A percentile compares a stretch with the other conserved stretches of the same genome.
Conservation (phyloP, 495 filamentous ascomycete species). For the Elasticomyces elasticus region DNA sequence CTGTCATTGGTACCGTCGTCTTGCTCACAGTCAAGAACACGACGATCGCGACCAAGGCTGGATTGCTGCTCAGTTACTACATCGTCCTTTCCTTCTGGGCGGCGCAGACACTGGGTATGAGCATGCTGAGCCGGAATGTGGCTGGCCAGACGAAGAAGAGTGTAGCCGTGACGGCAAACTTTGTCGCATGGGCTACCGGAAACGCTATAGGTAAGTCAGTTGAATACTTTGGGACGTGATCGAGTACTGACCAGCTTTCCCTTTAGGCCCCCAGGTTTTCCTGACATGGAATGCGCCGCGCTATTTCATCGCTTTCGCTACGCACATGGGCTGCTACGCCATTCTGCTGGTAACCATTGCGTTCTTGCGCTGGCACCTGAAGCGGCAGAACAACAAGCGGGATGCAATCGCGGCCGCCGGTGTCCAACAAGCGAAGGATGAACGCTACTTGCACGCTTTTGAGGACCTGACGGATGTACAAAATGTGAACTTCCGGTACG, state of each 20-base stretch:
- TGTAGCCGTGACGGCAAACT: conserved; percentile 40
- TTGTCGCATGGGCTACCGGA: conserved; percentile 41
- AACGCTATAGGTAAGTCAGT: conserved; percentile 37
- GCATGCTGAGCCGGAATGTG: conserved; percentile 37
- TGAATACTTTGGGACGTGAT: neutral
- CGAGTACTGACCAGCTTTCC: neutral
- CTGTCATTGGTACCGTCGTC: conserved; percentile 46
- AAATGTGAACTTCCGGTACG: conserved; percentile 48
- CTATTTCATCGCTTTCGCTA: conserved; percentile 46
- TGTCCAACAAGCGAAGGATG: conserved; percentile 35
- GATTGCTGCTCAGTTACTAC: conserved; percentile 47
- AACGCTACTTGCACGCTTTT: conserved; percentile 41
- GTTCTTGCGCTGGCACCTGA: conserved; percentile 40
- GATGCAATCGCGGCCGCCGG: conserved; percentile 32
- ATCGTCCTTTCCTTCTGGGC: conserved; percentile 49
- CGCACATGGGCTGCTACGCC: conserved; percentile 45
- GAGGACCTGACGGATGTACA: conserved; percentile 51
- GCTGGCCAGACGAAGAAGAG: conserved; percentile 48
- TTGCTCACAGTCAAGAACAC: conserved; percentile 43
- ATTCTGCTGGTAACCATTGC: conserved; percentile 39
- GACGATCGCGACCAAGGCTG: conserved; percentile 36
- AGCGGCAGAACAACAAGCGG: conserved; percentile 38
- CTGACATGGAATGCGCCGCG: conserved; percentile 40
- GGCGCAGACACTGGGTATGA: conserved; percentile 44
- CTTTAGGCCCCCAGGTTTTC: conserved; percentile 38